Evolutionary conservation across 1,284 basidiomycete species (phyloP).

Genomic region (Ceratobasidium papillatum): DNA sequence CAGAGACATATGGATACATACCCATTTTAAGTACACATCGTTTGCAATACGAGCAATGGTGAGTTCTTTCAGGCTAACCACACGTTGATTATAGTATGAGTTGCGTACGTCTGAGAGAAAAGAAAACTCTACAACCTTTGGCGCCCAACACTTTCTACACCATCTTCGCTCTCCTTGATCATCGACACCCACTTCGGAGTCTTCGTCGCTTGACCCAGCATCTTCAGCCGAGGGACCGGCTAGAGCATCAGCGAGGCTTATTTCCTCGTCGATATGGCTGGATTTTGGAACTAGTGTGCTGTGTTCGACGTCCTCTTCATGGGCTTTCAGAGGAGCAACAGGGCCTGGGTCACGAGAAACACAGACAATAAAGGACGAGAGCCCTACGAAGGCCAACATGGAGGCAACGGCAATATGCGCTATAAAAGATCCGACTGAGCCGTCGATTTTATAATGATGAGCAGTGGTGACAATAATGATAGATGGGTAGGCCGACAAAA

Average conservation of each 20-base stretch:
- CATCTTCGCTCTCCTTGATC: slow-evolving; percentile 58
- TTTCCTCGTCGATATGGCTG: slow-evolving; percentile 48
- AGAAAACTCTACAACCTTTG: background rate
- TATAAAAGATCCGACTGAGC: slow-evolving; percentile 59
- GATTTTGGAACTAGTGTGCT: slow-evolving; percentile 20
- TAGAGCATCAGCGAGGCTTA: slow-evolving; percentile 68
- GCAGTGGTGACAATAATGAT: slow-evolving; percentile 69
- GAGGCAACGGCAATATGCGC: slow-evolving; percentile 67
- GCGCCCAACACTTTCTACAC: slow-evolving; percentile 63
- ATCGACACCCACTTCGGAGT: slow-evolving; percentile 32
- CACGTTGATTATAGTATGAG: background rate
- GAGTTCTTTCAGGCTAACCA: slow-evolving; percentile 77
- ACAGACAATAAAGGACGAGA: slow-evolving; percentile 75
- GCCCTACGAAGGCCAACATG: slow-evolving; percentile 68
- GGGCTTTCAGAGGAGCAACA: slow-evolving; percentile 45
- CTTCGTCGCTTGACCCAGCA: slow-evolving; percentile 29
- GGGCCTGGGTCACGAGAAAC: slow-evolving; percentile 77
- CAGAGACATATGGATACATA: slow-evolving; percentile 51
- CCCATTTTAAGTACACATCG: slow-evolving; percentile 88
- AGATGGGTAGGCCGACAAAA: slow-evolving; percentile 76
- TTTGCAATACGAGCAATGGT: slow-evolving; percentile 81
- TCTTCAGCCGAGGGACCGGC: slow-evolving; percentile 6
- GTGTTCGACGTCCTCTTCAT: slow-evolving; percentile 47
- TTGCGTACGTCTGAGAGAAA: background rate
- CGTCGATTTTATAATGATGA: slow-evolving; percentile 66